Conservation (phyloP, 169 alveolate species). For the Eimeria praecox region DNA sequence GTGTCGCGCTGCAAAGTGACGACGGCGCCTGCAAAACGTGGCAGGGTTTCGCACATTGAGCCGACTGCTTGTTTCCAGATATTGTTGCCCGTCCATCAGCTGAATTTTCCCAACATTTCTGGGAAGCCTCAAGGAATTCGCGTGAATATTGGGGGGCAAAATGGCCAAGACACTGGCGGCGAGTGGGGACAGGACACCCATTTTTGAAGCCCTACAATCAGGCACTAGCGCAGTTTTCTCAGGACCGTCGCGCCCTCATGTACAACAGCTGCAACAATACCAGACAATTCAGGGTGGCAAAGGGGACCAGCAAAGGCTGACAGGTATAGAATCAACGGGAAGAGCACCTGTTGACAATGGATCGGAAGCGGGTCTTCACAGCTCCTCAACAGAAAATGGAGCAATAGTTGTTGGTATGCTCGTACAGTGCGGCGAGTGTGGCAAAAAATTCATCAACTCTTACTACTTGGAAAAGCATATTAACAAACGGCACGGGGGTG, state of each 20-base stretch:
- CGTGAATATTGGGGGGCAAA: background rate
- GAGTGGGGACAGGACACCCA: slow-evolving; percentile 19
- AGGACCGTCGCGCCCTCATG: background rate
- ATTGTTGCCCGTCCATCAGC: background rate
- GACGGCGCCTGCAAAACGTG: background rate
- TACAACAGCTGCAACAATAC: slow-evolving; percentile 28
- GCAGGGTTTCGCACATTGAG: background rate
- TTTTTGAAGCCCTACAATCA: slow-evolving; percentile 68
- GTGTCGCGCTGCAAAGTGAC: background rate
- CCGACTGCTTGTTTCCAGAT: background rate
- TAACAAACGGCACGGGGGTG: slow-evolving; percentile 75
- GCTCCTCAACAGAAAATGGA: slow-evolving; percentile 56
- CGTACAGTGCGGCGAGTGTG: slow-evolving; percentile 81
- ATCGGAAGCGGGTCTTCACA: slow-evolving; percentile 35
- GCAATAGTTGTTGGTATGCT: slow-evolving; percentile 80
- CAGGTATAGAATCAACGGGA: background rate
- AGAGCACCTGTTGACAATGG: background rate
- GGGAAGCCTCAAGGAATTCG: background rate
- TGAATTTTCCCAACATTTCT: background rate
- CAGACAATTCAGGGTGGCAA: background rate
- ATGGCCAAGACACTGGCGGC: slow-evolving; percentile 25
- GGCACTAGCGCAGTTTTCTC: background rate
- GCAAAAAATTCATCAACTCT: slow-evolving; percentile 80
- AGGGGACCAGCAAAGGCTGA: slow-evolving; percentile 35
- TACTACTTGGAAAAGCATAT: slow-evolving; percentile 77